Evolutionary conservation across 257 asterid species (phyloP).

Genomic region (Scutellaria baicalensis): DNA sequence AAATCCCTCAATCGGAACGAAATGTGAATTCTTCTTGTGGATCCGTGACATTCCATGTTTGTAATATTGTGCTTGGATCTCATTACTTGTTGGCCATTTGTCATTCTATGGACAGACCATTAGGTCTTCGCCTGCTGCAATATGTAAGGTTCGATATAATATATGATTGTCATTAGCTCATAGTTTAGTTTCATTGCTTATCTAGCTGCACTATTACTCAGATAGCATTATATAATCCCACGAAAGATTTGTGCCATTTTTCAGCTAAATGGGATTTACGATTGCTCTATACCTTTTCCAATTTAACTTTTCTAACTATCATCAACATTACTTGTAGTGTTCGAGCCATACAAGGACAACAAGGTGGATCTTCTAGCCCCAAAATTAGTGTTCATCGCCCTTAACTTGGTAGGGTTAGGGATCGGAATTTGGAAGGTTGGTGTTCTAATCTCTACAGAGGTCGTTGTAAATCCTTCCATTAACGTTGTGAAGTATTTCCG

Average conservation of each 20-base stretch:
- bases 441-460: neutral
- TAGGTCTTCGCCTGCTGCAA: neutral
- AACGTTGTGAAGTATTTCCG: neutral
- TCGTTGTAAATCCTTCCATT: constrained; percentile 5
- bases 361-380: constrained; percentile 80
- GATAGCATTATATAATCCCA: neutral
- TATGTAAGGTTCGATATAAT: neutral
- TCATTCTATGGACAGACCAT: neutral
- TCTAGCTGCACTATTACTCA: neutral
- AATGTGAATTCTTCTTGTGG: neutral
- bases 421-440: constrained; percentile 93
- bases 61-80: neutral
- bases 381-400: constrained; percentile 67
- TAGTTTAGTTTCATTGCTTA: neutral
- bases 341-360: constrained; percentile 91
- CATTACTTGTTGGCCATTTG: neutral
- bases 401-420: constrained; percentile 85
- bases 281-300: neutral
- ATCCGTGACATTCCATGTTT: neutral
- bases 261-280: neutral
- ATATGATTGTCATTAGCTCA: neutral
- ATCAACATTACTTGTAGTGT: constrained; percentile 42
- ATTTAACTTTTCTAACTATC: constrained; percentile 2
- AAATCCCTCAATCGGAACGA: neutral
- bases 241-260: neutral